phyloP scores from a whole-genome alignment of 345 rosid genomes.

The Lumnitzera racemosa region DNA sequence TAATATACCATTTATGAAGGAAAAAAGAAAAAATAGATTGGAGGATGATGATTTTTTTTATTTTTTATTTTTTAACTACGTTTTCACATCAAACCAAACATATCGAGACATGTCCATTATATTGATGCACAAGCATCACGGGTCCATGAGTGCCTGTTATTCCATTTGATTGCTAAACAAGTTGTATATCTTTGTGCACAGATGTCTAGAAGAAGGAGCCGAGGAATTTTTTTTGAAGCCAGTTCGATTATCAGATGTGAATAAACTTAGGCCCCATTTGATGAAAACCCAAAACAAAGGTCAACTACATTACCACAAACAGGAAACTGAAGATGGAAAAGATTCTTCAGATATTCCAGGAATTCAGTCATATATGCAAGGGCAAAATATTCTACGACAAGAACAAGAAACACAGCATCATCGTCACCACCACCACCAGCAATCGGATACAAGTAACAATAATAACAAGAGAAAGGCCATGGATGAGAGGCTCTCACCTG shows the following conservation, averaged over 20 bases:
- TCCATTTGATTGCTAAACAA: neutral
- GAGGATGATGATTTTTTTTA: no score
- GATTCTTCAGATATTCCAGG: neutral
- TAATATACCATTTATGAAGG: no score
- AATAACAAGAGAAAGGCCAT: constrained; percentile 45
- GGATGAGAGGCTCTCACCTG: constrained; percentile 50
- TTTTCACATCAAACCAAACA: no score
- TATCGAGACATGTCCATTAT: no score
- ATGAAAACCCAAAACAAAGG: constrained; percentile 35
- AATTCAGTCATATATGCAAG: neutral
- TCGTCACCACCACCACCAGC: constrained; percentile 8
- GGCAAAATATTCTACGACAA: neutral
- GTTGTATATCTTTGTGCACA: constrained; percentile 9
- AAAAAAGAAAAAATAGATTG: no score
- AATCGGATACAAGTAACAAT: constrained; percentile 8
- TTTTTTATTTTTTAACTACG: no score
- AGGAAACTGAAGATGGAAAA: constrained; percentile 5
- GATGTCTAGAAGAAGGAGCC: constrained; percentile 74
- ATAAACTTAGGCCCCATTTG: constrained; percentile 46
- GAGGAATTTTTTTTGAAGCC: constrained; percentile 77
- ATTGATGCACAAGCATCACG: no score
- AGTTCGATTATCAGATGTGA: constrained; percentile 43
- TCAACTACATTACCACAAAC: constrained; percentile 10
- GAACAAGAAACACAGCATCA: constrained; percentile 5
- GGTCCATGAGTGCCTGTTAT: neutral